phyloP scores from a whole-genome alignment of 306 rosid species.

The Gleditsia sinensis region DNA sequence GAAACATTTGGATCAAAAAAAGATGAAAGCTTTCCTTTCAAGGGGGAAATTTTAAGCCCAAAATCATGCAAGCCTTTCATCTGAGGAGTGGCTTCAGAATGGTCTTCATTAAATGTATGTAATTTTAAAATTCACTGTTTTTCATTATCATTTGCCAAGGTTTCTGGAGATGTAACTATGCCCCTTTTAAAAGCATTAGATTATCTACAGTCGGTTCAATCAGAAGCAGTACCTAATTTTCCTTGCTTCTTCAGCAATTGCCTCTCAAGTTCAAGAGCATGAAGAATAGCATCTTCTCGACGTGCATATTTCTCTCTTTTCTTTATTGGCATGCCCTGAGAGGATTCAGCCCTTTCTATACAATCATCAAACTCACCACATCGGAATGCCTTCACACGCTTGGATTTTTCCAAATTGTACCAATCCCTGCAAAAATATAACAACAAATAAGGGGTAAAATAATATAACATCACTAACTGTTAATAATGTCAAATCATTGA shows the following conservation, averaged over 20 bases:
- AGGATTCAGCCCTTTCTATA: constrained; percentile 87
- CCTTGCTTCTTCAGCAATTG: constrained; percentile 63
- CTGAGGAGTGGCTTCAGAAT: constrained; percentile 50
- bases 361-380: constrained; percentile 98
- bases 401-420: constrained; percentile 97
- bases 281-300: constrained; percentile 96
- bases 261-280: constrained; percentile 92
- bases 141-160: constrained; percentile 40
- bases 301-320: constrained; percentile 98
- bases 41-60: constrained; percentile 52
- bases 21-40: constrained; percentile 47
- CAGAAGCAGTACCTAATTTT: constrained; percentile 56
- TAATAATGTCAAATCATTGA: background rate
- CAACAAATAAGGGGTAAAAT: constrained; percentile 28
- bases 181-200: constrained; percentile 48
- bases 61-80: constrained; percentile 74
- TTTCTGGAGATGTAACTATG: constrained; percentile 41
- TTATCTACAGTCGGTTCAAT: constrained; percentile 38
- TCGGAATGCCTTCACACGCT: constrained; percentile 92
- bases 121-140: constrained; percentile 33
- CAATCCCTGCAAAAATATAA: constrained; percentile 68
- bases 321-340: constrained; percentile 89
- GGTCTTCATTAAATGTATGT: constrained; percentile 42
- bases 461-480: background rate
- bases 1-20: constrained; percentile 51